Evolutionary conservation across 2,329 filamentous ascomycete species (phyloP).

Genomic region (Ophiocordyceps camponoti-floridani): DNA sequence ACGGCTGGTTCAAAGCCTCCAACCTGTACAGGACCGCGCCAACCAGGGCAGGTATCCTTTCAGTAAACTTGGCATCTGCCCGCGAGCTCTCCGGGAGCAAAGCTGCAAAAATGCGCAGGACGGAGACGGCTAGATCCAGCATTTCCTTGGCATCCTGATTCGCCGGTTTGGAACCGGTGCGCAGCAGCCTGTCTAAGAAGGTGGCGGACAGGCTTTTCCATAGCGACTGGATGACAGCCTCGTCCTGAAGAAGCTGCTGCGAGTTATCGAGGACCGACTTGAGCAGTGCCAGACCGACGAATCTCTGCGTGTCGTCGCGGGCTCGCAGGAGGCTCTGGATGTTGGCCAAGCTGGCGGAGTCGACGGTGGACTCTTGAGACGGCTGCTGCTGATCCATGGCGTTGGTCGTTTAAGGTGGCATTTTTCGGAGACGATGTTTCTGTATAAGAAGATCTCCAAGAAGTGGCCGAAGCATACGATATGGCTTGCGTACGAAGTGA

Average conservation of each 20-base stretch:
- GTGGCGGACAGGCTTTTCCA: slow-evolving; percentile 44
- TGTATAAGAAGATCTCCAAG: too few species aligned
- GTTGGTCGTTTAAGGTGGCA: neutral
- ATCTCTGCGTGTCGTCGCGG: slow-evolving; percentile 49
- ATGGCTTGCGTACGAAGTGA: too few species aligned
- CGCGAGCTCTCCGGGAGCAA: slow-evolving; percentile 32
- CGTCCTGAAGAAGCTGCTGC: slow-evolving; percentile 28
- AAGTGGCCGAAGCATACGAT: too few species aligned
- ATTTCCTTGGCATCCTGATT: slow-evolving; percentile 36
- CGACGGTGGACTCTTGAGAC: neutral
- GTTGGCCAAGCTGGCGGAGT: slow-evolving; percentile 18
- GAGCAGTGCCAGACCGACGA: slow-evolving; percentile 48
- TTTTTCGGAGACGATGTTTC: neutral
- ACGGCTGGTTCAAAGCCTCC: slow-evolving; percentile 1
- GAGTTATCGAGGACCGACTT: slow-evolving; percentile 48
- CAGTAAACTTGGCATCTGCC: slow-evolving; percentile 27
- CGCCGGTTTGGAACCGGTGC: slow-evolving; percentile 26
- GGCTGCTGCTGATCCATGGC: neutral
- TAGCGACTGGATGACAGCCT: slow-evolving; percentile 23
- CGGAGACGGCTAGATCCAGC: slow-evolving; percentile 43
- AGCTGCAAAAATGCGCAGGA: slow-evolving; percentile 42
- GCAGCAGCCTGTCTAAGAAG: slow-evolving; percentile 46
- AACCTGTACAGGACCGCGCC: slow-evolving; percentile 36
- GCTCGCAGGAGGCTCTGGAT: slow-evolving; percentile 36
- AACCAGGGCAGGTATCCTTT: slow-evolving; percentile 34